Evolutionary conservation across 148 eudicot species (phyloP), one percentile per base, ranked within the genome.

Genomic region (Fagopyrum homotropicum): DNA sequence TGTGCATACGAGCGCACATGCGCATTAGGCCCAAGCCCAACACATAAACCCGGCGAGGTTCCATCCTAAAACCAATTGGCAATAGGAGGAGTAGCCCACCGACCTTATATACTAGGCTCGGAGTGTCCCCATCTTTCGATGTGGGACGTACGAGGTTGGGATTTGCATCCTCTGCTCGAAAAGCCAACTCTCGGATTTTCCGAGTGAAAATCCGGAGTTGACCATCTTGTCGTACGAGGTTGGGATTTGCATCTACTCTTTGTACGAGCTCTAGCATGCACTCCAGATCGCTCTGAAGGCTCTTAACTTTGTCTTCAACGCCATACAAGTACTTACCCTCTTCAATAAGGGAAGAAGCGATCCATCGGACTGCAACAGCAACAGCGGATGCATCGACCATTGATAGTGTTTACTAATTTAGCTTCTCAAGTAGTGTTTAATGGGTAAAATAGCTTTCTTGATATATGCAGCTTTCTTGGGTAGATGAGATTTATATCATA

Each of bases 311-410:
- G 46, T 14, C 70, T 35, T 64, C 46, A 1, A 40, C 70, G n/a
- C 46, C 70, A 6, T 64, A 64, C 17, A 64, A 14, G 40, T 64
- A 64, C 0, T 64, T 3, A 17, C 45, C 70, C 46, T 64, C 70
- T 64, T 40, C 1, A 14, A 64, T 64, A n/a, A 64, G 9, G 46
- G 46, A 5, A 2, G n/a, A 11, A 40, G 45, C 46, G 17, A 64
- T 64, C 70, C 70, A 64, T 14, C 40, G 35, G 19, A 19, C 45
- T 12, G 70, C 46, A 64, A 45, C 17, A 6, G 70, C 70, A 64
- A 40, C 46, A 1, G 70, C 29, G 14, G 70, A 64, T 64, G 70
- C 45, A 35, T 64, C 70, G 4, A 64, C 70, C 70, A 64, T 64
- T 7, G 69, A 56, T 6, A 26, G 61, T 56, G 61, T 56, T 56